Conservation (phyloP, 2,329 filamentous ascomycete species). For the Cercospora beticola region DNA sequence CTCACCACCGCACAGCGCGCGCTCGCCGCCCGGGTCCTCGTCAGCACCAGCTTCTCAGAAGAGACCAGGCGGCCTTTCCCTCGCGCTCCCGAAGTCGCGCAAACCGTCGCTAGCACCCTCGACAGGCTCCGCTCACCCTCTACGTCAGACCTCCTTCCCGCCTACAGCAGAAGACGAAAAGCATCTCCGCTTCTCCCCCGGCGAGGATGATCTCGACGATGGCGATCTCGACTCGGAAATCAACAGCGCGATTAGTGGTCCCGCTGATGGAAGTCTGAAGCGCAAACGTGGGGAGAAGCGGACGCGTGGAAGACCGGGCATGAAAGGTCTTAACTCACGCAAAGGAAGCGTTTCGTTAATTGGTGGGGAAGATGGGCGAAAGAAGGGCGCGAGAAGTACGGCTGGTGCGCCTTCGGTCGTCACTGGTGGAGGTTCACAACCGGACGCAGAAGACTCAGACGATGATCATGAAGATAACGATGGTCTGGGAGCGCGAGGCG, state of each 20-base stretch:
- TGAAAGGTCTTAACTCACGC: conserved; percentile 16
- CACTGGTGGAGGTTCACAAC: conserved; percentile 25
- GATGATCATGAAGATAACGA: conserved; percentile 57
- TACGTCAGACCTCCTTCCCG: conserved; percentile 79
- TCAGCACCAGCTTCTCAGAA: conserved; percentile 48
- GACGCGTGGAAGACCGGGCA: conserved; percentile 28
- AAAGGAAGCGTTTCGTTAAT: conserved; percentile 28
- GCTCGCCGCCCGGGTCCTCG: conserved; percentile 28
- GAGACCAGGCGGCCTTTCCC: conserved; percentile 60
- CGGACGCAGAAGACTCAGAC: conserved; percentile 45
- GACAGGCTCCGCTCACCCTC: conserved; percentile 60
- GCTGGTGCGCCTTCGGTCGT: conserved; percentile 35
- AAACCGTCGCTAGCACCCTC: conserved; percentile 65
- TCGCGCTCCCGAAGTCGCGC: conserved; percentile 61
- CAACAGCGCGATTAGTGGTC: conserved; percentile 33
- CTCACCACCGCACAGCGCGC: conserved; percentile 26
- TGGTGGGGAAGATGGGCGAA: conserved; percentile 38
- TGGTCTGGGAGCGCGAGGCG: conserved; percentile 54
- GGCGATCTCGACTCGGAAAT: conserved; percentile 39
- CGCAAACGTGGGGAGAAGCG: conserved; percentile 34
- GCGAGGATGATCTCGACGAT: conserved; percentile 34
- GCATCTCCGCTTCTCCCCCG: conserved; percentile 31
- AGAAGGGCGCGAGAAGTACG: conserved; percentile 23
- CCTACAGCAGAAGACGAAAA: conserved; percentile 43
- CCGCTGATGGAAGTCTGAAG: conserved; percentile 42